A percentile compares a stretch with the other conserved stretches of the same genome.
Conservation (phyloP, 2,329 filamentous ascomycete species). For the Scolecobasidium constrictum region DNA sequence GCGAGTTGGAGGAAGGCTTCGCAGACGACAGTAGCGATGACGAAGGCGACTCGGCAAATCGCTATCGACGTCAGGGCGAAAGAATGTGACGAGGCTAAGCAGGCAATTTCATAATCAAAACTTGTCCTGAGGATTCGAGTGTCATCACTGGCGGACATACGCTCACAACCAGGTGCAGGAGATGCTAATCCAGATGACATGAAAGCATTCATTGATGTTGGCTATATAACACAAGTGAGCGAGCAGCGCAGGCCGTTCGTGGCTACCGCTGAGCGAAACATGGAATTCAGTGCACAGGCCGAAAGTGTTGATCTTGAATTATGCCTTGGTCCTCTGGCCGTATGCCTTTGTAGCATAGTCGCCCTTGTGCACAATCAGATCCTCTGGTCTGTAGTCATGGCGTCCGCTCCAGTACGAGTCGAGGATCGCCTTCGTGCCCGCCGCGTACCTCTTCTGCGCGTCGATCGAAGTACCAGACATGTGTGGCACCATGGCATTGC, state of each 20-base stretch:
- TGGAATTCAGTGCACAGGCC: too few species aligned
- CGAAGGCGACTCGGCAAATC: conserved; percentile 17
- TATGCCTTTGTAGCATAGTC: conserved; percentile 95
- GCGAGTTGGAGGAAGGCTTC: conserved; percentile 69
- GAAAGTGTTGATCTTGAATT: too few species aligned
- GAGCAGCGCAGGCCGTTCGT: too few species aligned
- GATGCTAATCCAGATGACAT: too few species aligned
- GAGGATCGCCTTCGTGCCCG: conserved; percentile 80
- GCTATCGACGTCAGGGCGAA: neutral
- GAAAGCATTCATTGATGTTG: too few species aligned
- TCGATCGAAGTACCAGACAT: conserved; percentile 99
- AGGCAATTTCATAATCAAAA: too few species aligned
- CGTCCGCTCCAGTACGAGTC: conserved; percentile 82
- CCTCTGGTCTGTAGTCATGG: conserved; percentile 79
- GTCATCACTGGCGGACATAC: too few species aligned
- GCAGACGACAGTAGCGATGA: conserved; percentile 62
- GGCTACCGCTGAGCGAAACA: too few species aligned
- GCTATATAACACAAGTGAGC: too few species aligned
- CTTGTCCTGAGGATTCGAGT: too few species aligned
- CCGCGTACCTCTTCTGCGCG: conserved; percentile 84
- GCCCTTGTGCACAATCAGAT: conserved; percentile 80
- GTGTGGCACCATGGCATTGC: conserved; percentile 98
- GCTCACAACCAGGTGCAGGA: too few species aligned
- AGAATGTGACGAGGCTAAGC: too few species aligned
- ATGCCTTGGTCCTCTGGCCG: conserved; percentile 56